Evolutionary conservation across 257 asterid species (phyloP).

Genomic region (Nicotiana noctiflora): DNA sequence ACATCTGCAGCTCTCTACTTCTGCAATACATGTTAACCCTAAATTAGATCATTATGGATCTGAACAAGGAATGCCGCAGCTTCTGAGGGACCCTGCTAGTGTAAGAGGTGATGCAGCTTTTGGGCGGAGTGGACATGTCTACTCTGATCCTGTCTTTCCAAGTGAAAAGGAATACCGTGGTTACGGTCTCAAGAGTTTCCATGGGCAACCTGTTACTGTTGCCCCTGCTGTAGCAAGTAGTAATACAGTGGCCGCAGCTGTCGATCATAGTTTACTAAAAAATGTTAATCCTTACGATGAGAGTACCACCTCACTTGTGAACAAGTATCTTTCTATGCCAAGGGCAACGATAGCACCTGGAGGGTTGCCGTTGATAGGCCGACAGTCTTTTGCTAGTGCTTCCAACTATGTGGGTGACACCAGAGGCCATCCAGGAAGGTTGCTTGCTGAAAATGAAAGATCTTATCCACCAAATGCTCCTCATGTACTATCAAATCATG

Average conservation of each 20-base stretch:
- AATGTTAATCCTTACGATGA: conserved; percentile 47
- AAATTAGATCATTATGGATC: conserved; percentile 7
- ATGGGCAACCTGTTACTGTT: conserved; percentile 12
- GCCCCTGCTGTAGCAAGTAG: background rate
- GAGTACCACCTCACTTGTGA: conserved; percentile 58
- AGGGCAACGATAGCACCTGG: conserved; percentile 16
- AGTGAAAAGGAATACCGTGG: conserved; percentile 46
- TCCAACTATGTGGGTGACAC: conserved; percentile 19
- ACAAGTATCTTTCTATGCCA: conserved; percentile 51
- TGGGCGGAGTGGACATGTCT: conserved; percentile 24
- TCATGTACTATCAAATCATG: conserved; percentile 21
- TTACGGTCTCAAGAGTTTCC: conserved; percentile 47
- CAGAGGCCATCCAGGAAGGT: conserved; percentile 8
- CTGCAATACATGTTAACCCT: background rate
- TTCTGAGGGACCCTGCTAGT: conserved; percentile 17
- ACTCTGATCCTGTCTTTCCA: conserved; percentile 28
- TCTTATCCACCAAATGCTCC: conserved; percentile 22
- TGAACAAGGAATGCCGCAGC: conserved; percentile 33
- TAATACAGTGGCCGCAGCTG: conserved; percentile 17
- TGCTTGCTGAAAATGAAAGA: conserved; percentile 25
- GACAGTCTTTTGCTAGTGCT: conserved; percentile 23
- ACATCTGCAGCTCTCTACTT: conserved; percentile 22
- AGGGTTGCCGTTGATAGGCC: conserved; percentile 20
- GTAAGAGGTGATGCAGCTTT: background rate
- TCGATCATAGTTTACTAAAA: conserved; percentile 14